Conservation (phyloP, 2,329 filamentous ascomycete genomes). For the Microsporum canis region DNA sequence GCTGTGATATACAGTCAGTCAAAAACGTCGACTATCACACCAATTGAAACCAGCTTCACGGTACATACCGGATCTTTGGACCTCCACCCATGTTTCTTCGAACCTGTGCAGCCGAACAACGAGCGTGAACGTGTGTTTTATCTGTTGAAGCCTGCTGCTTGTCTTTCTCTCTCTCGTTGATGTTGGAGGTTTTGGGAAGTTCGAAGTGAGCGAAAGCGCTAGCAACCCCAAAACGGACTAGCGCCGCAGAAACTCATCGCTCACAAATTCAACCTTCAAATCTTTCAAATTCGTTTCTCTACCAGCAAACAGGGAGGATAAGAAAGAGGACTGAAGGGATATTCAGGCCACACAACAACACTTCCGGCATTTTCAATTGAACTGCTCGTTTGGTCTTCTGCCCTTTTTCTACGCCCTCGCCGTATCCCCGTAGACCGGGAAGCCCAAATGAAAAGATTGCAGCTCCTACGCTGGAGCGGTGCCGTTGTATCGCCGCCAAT, state of each 20-base stretch:
- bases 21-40: background rate
- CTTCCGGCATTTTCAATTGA: background rate
- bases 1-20: constrained; percentile 37
- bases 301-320: background rate
- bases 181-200: background rate
- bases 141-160: background rate
- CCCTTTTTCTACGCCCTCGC: background rate
- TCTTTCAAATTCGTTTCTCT: background rate
- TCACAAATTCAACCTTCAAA: background rate
- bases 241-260: background rate
- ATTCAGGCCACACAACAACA: background rate
- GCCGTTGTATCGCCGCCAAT: constrained; percentile 39
- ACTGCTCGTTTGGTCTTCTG: background rate
- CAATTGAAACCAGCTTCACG: constrained; percentile 8
- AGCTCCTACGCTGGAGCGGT: constrained; percentile 43
- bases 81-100: constrained; percentile 56
- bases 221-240: background rate
- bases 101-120: background rate
- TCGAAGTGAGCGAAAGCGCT: background rate
- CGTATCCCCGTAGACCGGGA: constrained; percentile 4
- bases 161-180: background rate
- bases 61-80: constrained; percentile 58
- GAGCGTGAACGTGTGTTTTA: background rate
- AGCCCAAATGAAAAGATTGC: constrained; percentile 38
- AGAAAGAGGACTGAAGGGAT: background rate